A percentile compares a stretch with the other conserved stretches of the same genome.
Conservation (phyloP, 2,329 filamentous ascomycete genomes). For the Penicillium olsonii region DNA sequence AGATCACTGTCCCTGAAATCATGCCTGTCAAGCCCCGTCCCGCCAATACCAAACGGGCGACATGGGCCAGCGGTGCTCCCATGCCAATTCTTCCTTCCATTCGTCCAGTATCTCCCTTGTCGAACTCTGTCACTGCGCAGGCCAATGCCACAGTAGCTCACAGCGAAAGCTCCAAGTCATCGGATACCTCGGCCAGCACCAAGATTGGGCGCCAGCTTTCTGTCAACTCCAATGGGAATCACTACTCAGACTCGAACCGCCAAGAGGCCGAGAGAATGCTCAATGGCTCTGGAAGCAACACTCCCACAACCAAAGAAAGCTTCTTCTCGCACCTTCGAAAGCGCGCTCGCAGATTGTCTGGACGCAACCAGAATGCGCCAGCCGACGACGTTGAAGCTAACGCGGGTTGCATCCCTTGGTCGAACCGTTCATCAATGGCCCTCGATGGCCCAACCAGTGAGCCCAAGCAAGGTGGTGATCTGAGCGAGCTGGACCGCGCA, state of each 20-base stretch:
- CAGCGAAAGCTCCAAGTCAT: conserved; percentile 47
- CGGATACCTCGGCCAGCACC: conserved; percentile 56
- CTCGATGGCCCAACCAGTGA: conserved; percentile 62
- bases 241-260: conserved; percentile 86
- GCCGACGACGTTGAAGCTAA: conserved; percentile 90
- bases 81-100: conserved; percentile 97
- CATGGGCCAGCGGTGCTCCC: conserved; percentile 85
- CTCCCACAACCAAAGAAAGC: conserved; percentile 82
- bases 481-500: conserved; percentile 63
- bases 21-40: conserved; percentile 56
- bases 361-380: conserved; percentile 81
- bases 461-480: conserved; percentile 51
- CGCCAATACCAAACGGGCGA: conserved; percentile 76
- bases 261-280: conserved; percentile 89
- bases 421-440: conserved; percentile 80
- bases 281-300: conserved; percentile 75
- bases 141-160: conserved; percentile 66
- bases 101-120: conserved; percentile 91
- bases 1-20: conserved; percentile 43
- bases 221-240: conserved; percentile 85
- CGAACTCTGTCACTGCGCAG: conserved; percentile 87
- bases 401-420: conserved; percentile 87
- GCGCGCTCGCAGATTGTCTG: conserved; percentile 86
- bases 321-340: conserved; percentile 98
- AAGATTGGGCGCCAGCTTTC: conserved; percentile 96